phyloP scores from a whole-genome alignment of 164 flowering plant species.

The Nelumbo lutea region DNA sequence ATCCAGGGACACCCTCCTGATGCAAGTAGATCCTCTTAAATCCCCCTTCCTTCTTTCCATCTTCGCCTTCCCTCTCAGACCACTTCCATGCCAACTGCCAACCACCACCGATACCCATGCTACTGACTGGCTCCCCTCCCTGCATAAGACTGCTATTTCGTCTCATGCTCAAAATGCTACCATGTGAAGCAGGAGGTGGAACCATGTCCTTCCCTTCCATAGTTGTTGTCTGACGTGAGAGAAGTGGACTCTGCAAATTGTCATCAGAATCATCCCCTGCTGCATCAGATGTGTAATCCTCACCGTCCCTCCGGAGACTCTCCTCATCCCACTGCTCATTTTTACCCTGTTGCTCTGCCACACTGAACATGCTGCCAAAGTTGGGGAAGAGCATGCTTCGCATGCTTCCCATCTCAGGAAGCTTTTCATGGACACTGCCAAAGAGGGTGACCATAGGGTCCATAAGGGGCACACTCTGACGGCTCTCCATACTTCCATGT shows the following conservation, averaged over 20 bases:
- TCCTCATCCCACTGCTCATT: constrained; percentile 57
- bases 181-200: constrained; percentile 35
- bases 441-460: constrained; percentile 89
- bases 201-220: constrained; percentile 38
- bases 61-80: constrained; percentile 44
- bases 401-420: constrained; percentile 66
- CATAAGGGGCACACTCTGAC: constrained; percentile 52
- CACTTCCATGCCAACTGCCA: constrained; percentile 61
- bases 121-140: constrained; percentile 37
- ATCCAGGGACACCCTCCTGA: constrained; percentile 37
- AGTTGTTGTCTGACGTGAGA: constrained; percentile 47
- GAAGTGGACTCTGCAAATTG: constrained; percentile 42
- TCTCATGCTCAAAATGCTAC: constrained; percentile 40
- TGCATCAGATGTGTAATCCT: constrained; percentile 34
- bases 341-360: constrained; percentile 30
- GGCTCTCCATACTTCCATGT: constrained; percentile 61
- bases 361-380: constrained; percentile 53
- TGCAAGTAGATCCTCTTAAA: constrained; percentile 57
- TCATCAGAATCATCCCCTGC: constrained; percentile 44
- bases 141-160: constrained; percentile 33
- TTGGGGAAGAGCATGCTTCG: constrained; percentile 50
- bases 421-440: constrained; percentile 88
- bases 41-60: constrained; percentile 44
- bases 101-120: constrained; percentile 60
- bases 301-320: constrained; percentile 39